A percentile compares a stretch with the other conserved stretches of the same genome.
Conservation (phyloP, 2,329 filamentous ascomycete genomes). For the Fusarium decemcellulare region DNA sequence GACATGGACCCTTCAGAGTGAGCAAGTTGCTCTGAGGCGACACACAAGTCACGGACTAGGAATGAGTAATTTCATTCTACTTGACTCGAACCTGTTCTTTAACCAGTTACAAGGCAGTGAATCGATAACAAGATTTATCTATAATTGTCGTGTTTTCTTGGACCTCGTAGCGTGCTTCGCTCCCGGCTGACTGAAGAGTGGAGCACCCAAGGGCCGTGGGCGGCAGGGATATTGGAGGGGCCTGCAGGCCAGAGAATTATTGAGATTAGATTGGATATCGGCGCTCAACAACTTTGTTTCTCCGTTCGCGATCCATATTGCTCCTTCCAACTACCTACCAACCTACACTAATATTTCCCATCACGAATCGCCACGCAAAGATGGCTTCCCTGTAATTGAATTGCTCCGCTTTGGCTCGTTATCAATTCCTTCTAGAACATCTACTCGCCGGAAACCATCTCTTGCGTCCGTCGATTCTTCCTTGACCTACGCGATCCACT, state of each 20-base stretch:
- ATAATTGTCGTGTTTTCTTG: too few species aligned
- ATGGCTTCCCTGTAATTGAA: constrained; percentile 38
- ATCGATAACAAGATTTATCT: too few species aligned
- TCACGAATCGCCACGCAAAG: constrained; percentile 28
- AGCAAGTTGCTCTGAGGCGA: not conserved
- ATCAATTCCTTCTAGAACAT: not conserved
- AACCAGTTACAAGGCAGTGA: not conserved
- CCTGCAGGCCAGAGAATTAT: constrained; percentile 38
- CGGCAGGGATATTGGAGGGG: constrained; percentile 41
- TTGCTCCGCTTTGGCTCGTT: constrained; percentile 6
- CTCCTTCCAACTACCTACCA: constrained; percentile 1
- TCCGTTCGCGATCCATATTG: constrained; percentile 39
- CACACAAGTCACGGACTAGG: too few species aligned
- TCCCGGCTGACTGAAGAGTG: not conserved
- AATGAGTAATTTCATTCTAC: not conserved
- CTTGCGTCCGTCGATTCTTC: constrained; percentile 13
- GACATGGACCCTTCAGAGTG: too few species aligned
- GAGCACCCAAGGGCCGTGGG: not conserved
- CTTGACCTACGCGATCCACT: constrained; percentile 26
- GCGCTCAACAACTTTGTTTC: constrained; percentile 44
- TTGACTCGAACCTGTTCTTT: not conserved
- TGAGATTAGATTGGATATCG: constrained; percentile 47
- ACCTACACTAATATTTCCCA: constrained; percentile 29
- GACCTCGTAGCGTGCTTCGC: too few species aligned
- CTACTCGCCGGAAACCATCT: constrained; percentile 6